A percentile compares a stretch with the other conserved stretches of the same genome.
Conservation (phyloP, 306 rosid genomes). For the Gleditsia sinensis region DNA sequence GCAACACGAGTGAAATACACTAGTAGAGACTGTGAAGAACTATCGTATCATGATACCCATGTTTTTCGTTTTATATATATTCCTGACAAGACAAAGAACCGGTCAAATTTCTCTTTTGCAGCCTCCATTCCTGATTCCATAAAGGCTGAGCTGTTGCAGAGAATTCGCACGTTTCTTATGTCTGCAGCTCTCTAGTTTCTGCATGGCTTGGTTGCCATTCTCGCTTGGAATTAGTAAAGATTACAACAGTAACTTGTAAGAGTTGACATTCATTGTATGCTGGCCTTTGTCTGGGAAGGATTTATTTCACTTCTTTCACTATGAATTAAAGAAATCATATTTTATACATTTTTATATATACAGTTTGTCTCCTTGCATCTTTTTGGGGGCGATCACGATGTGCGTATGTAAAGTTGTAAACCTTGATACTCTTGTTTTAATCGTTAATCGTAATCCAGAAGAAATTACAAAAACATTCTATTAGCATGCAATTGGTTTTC, state of each 20-base stretch:
- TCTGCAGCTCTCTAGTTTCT: conserved; percentile 51
- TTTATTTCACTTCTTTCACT: background rate
- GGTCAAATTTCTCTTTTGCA: conserved; percentile 36
- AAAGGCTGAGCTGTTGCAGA: conserved; percentile 87
- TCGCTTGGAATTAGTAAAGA: too few relatives aligned
- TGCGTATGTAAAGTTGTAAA: too few relatives aligned
- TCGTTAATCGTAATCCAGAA: too few relatives aligned
- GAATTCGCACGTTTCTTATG: conserved; percentile 68
- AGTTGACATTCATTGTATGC: background rate
- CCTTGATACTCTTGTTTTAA: too few relatives aligned
- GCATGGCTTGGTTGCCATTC: conserved; percentile 7
- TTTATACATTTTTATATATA: background rate
- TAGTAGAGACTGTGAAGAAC: background rate
- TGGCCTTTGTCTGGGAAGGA: background rate
- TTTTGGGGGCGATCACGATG: background rate
- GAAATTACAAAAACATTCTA: too few relatives aligned
- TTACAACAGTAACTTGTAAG: background rate
- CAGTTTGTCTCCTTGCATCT: background rate
- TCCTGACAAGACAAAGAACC: conserved; percentile 2
- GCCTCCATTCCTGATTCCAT: conserved; percentile 86
- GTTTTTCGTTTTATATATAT: background rate
- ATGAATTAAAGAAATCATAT: background rate
- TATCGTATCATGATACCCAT: background rate
- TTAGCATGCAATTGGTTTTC: background rate
- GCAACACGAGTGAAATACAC: background rate